Evolutionary conservation across 2,329 filamentous ascomycete genomes (phyloP), one percentile per base, ranked within the genome.

Genomic region (Mycogone perniciosa): DNA sequence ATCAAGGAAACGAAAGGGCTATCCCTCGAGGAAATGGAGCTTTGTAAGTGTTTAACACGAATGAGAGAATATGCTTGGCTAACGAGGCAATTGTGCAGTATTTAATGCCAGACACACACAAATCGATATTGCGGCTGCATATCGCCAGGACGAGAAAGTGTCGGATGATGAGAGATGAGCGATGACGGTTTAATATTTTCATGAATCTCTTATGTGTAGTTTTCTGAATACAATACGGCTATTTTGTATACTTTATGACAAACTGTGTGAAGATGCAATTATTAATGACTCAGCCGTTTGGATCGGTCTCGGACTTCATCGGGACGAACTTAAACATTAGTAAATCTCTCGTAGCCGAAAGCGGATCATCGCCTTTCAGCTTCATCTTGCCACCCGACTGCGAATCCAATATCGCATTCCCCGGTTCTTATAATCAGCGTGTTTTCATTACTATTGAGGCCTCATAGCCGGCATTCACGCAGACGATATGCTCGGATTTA

Each of bases 11-110:
- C 59, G 7, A 60, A 60, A 35, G 59, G 59, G 2, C 38, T 54
- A 4, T 60, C 60, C 7, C 55, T 62, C 4, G 60, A 62, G 30
- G 60, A 62, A 54, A 61, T 62, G 59, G 59, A 62, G n/a, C 48
- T 51, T 6, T 46, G 53, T 54, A 26, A 54, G 53, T 53, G 7
- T 8, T n/a, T 7, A n/a, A 35, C 30, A 38, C 11, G 11, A 37
- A 29, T 20, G 42, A 8, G 38, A n/a, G 39, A 13, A 40, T 6
- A 20, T 20, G 20, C 20, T 11, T 29, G 7, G 35, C 40, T 46
- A 41, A 49, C 30, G 30, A 38, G 31, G 37, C 13, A 31, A n/a
- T 9, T 2, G 34, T n/a, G 7, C 11, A 59, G 59, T 61, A 40
- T 60, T 60, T 41, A 59, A 59, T 26, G 53, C 58, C 13, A 56